phyloP scores from a whole-genome alignment of 495 filamentous ascomycete species.

The Aspergillus diversus region DNA sequence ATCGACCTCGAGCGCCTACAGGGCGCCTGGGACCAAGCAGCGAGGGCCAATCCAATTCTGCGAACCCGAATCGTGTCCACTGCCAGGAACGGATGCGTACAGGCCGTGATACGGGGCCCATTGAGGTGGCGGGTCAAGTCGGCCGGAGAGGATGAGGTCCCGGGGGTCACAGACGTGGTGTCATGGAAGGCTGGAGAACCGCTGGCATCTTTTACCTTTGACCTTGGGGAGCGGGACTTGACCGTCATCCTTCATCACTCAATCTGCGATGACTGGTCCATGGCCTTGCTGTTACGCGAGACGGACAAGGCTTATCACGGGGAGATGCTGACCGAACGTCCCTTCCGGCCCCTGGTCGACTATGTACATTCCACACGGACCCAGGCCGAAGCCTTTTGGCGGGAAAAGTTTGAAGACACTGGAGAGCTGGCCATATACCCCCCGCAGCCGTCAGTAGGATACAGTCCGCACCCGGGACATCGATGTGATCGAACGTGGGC shows the following conservation, averaged over 20 bases:
- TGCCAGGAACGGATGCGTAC: conserved; percentile 34
- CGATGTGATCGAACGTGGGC: neutral
- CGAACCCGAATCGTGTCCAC: conserved; percentile 49
- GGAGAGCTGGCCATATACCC: conserved; percentile 12
- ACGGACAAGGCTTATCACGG: conserved; percentile 19
- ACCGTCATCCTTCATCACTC: conserved; percentile 24
- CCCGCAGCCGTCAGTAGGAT: conserved; percentile 6
- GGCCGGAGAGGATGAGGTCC: conserved; percentile 6
- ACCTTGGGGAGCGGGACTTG: conserved; percentile 5
- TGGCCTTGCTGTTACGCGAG: conserved; percentile 21
- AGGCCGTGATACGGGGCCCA: conserved; percentile 46
- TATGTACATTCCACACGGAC: conserved; percentile 15
- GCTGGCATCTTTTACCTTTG: conserved; percentile 16
- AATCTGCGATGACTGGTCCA: conserved; percentile 24
- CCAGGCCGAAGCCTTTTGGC: conserved; percentile 14
- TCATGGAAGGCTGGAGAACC: conserved; percentile 14
- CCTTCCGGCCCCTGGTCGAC: conserved; percentile 26
- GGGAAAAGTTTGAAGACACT: conserved; percentile 5
- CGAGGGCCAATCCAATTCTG: conserved; percentile 41
- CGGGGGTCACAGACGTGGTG: neutral
- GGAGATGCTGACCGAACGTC: conserved; percentile 1
- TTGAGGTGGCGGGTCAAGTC: conserved; percentile 31
- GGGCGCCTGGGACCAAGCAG: conserved; percentile 43
- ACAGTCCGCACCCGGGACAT: conserved; percentile 2
- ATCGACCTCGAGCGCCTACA: conserved; percentile 41